A percentile compares a stretch with the other conserved stretches of the same genome.
Conservation (phyloP, 2,329 filamentous ascomycete species). For the Xylaria arbuscula region DNA sequence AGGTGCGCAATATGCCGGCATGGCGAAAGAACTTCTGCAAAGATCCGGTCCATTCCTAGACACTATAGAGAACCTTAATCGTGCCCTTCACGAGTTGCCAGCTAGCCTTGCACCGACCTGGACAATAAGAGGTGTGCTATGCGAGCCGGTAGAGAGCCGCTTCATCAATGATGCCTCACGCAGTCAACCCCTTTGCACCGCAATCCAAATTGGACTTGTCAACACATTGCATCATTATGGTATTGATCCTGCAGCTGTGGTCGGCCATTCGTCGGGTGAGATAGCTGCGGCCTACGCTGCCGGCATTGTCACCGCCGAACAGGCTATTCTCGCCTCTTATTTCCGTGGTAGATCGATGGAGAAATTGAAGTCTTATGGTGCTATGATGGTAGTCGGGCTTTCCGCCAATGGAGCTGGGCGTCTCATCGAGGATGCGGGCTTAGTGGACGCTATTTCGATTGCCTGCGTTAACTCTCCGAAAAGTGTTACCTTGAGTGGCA, state of each 20-base stretch:
- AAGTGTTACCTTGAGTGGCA: background rate
- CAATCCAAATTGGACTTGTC: conserved; percentile 43
- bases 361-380: conserved; percentile 20
- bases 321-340: conserved; percentile 42
- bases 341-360: conserved; percentile 36
- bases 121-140: conserved; percentile 33
- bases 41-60: conserved; percentile 35
- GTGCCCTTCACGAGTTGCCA: conserved; percentile 13
- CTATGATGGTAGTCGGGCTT: conserved; percentile 43
- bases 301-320: conserved; percentile 39
- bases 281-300: conserved; percentile 58
- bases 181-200: conserved; percentile 43
- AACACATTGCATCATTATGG: conserved; percentile 34
- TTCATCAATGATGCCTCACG: conserved; percentile 23
- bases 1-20: conserved; percentile 48
- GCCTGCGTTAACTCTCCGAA: background rate
- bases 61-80: conserved; percentile 38
- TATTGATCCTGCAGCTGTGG: conserved; percentile 21
- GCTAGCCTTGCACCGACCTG: conserved; percentile 25
- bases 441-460: conserved; percentile 1
- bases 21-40: conserved; percentile 48
- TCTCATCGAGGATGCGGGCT: conserved; percentile 15
- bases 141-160: conserved; percentile 5
- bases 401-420: background rate
- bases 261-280: conserved; percentile 52